phyloP scores from a whole-genome alignment of 257 asterid species.

The Knoxia roxburghii region DNA sequence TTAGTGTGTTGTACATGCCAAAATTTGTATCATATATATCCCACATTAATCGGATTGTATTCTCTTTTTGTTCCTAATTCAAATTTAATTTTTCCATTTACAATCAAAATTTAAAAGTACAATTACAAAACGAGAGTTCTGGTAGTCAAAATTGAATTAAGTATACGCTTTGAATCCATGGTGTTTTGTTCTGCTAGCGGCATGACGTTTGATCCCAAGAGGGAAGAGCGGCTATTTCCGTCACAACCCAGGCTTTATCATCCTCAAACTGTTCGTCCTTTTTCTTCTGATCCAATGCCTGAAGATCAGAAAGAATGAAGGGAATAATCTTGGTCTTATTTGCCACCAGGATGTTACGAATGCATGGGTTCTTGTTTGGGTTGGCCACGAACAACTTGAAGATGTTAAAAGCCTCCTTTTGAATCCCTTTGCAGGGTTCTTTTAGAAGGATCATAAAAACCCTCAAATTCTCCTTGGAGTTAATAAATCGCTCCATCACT shows the following conservation, averaged over 20 bases:
- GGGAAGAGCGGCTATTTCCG: neutral
- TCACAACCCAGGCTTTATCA: neutral
- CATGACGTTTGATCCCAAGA: neutral
- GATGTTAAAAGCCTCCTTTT: neutral
- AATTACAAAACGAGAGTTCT: too few species aligned
- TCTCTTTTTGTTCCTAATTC: too few species aligned
- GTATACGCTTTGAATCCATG: neutral
- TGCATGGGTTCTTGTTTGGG: neutral
- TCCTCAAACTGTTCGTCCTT: neutral
- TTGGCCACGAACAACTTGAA: neutral
- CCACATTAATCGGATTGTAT: too few species aligned
- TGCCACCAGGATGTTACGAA: neutral
- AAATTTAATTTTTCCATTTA: too few species aligned
- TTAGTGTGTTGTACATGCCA: conserved; percentile 6
- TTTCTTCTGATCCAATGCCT: neutral
- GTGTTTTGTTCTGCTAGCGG: too few species aligned
- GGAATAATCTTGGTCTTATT: neutral
- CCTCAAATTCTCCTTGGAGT: conserved; percentile 1
- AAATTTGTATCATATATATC: conserved; percentile 4
- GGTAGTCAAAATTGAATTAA: too few species aligned
- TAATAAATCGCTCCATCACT: neutral
- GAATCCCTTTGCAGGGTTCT: neutral
- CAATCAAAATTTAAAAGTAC: too few species aligned
- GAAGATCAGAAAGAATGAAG: too few species aligned
- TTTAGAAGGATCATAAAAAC: neutral